These are phyloP conservation scores for Colletotrichum sp. DNA, from an alignment of 2,329 filamentous ascomycete genomes.

Conservation along the genomic window DNA sequence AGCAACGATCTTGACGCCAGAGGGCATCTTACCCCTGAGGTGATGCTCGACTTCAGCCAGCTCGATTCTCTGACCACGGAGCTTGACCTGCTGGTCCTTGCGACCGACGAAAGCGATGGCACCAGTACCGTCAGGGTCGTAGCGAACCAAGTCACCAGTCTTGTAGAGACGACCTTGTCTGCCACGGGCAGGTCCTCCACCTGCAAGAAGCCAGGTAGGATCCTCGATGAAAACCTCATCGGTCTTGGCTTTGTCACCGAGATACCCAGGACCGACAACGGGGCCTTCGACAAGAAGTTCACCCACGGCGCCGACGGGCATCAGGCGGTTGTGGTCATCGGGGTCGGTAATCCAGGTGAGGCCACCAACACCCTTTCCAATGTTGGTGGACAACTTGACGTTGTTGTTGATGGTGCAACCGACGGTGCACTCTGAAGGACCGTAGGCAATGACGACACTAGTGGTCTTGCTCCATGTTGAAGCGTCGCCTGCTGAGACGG, in stretches of 20 bases:
- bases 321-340: conserved; percentile 48
- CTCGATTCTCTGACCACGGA: conserved; percentile 70
- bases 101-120: conserved; percentile 64
- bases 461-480: conserved; percentile 51
- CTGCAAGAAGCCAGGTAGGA: conserved; percentile 55
- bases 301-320: conserved; percentile 53
- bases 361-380: conserved; percentile 53
- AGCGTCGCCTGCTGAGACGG: conserved; percentile 56
- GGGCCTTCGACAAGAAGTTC: conserved; percentile 63
- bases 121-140: conserved; percentile 57
- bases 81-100: conserved; percentile 72
- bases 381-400: conserved; percentile 46
- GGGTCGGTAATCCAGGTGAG: conserved; percentile 58
- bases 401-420: conserved; percentile 54
- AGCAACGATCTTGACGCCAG: conserved; percentile 47
- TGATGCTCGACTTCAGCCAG: conserved; percentile 59
- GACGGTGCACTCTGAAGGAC: conserved; percentile 60
- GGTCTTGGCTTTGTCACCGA: conserved; percentile 63
- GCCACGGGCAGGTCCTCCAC: conserved; percentile 43
- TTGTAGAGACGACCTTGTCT: conserved; percentile 57
- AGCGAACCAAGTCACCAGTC: conserved; percentile 64
- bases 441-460: conserved; percentile 56
- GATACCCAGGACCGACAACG: conserved; percentile 67
- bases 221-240: conserved; percentile 61
- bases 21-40: conserved; percentile 48